phyloP scores from a whole-genome alignment of 2,329 filamentous ascomycete species.

The Cercospora beticola region DNA sequence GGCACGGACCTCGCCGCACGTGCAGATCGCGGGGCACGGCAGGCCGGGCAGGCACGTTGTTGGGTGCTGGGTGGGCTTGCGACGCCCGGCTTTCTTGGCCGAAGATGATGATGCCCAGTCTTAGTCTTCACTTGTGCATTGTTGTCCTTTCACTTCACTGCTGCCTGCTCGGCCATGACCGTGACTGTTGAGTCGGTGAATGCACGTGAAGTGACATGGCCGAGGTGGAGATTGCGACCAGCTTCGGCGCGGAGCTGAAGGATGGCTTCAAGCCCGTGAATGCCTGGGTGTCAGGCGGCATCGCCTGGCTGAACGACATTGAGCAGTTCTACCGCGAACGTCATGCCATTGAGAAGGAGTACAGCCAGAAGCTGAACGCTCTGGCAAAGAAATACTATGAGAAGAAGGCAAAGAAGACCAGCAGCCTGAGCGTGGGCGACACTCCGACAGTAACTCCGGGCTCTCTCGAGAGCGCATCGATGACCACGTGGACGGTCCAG shows the following conservation, averaged over 20 bases:
- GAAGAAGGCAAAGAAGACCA: slow-evolving; percentile 88
- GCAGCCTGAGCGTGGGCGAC: slow-evolving; percentile 87
- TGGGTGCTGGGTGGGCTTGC: background rate
- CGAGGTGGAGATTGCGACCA: slow-evolving; percentile 77
- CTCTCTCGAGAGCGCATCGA: slow-evolving; percentile 90
- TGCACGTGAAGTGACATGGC: slow-evolving; percentile 57
- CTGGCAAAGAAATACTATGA: slow-evolving; percentile 97
- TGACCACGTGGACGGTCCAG: slow-evolving; percentile 96
- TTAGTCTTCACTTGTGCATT: background rate
- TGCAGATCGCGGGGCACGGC: slow-evolving; percentile 4
- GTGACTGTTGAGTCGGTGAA: background rate
- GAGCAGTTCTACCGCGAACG: slow-evolving; percentile 97
- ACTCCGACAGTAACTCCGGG: slow-evolving; percentile 90
- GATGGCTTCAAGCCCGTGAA: slow-evolving; percentile 97
- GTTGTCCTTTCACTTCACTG: background rate
- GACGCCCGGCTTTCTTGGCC: slow-evolving; percentile 2
- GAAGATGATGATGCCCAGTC: background rate
- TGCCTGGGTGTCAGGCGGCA: slow-evolving; percentile 83
- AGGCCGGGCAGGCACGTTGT: slow-evolving; percentile 1
- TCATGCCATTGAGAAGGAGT: slow-evolving; percentile 93
- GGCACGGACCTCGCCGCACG: background rate
- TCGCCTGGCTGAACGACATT: slow-evolving; percentile 93
- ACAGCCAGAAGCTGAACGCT: slow-evolving; percentile 79
- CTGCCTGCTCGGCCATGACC: slow-evolving; percentile 2
- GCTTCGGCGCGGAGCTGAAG: slow-evolving; percentile 94